Conservation (phyloP, 116 monocot species). For the Posidonia oceanica region DNA sequence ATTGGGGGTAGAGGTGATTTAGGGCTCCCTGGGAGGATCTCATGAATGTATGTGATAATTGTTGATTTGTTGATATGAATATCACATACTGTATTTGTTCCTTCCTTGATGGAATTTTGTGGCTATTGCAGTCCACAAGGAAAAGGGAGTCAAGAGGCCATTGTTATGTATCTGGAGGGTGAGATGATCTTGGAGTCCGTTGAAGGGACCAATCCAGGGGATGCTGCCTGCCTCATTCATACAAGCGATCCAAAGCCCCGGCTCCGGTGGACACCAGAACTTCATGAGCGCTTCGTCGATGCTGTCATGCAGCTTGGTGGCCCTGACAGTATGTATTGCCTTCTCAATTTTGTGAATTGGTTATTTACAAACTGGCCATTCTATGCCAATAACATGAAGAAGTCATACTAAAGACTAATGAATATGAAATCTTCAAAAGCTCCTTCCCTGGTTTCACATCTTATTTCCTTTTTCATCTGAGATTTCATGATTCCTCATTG, state of each 20-base stretch:
- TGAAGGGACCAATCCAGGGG: slow-evolving; percentile 8
- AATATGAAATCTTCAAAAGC: too few relatives aligned
- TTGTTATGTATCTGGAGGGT: slow-evolving; percentile 6
- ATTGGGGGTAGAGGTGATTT: too few relatives aligned
- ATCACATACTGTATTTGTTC: neutral
- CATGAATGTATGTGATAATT: neutral
- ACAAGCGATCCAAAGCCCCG: slow-evolving; percentile 48
- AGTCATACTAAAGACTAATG: too few relatives aligned
- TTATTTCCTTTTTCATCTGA: too few relatives aligned
- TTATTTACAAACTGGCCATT: neutral
- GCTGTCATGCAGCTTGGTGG: slow-evolving; percentile 57
- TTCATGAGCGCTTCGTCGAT: slow-evolving; percentile 54
- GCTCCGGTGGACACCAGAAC: slow-evolving; percentile 52
- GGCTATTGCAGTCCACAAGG: neutral
- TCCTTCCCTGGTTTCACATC: too few relatives aligned
- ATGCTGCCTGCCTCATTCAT: slow-evolving; percentile 20
- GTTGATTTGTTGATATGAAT: neutral
- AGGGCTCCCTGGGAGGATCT: too few relatives aligned
- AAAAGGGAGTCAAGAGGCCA: neutral
- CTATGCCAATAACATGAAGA: too few relatives aligned
- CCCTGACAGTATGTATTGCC: slow-evolving; percentile 32
- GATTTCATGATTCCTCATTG: too few relatives aligned
- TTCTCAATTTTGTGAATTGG: neutral
- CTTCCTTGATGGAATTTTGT: neutral
- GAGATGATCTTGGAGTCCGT: slow-evolving; percentile 9